Conservation (phyloP, 345 rosid genomes). For the Gossypium anomalum region DNA sequence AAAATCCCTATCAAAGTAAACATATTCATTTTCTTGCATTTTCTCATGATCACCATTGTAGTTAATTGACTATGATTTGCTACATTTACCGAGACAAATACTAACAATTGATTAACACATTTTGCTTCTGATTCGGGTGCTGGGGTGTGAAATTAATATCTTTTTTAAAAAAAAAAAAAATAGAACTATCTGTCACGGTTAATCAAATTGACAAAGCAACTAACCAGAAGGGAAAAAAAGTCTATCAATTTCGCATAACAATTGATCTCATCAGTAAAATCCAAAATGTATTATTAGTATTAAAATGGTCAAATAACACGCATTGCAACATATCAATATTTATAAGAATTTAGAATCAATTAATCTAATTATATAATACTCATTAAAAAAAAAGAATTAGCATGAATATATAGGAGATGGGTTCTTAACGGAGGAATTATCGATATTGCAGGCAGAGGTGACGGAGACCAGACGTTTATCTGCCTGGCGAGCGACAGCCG, state of each 20-base stretch:
- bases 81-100: not conserved
- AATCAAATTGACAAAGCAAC: not conserved
- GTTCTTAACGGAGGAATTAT: slow-evolving; percentile 51
- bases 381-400: not conserved
- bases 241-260: not conserved
- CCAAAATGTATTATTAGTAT: not conserved
- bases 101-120: not conserved
- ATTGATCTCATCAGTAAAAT: not conserved
- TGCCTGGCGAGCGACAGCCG: slow-evolving; percentile 45
- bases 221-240: not conserved
- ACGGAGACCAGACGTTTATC: slow-evolving; percentile 53
- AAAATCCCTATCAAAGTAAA: not conserved
- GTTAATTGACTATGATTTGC: not conserved
- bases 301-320: not conserved
- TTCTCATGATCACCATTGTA: too few species aligned
- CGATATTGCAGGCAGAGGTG: slow-evolving; percentile 35
- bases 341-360: not conserved
- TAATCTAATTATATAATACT: not conserved
- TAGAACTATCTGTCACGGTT: not conserved
- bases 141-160: too few species aligned
- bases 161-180: too few species aligned
- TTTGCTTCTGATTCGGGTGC: too few species aligned
- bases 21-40: too few species aligned
- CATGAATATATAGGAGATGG: not conserved
- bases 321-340: not conserved